Base-by-base conservation (phyloP, 768 basidiomycete species). In the Leccinum broughii region DNA sequence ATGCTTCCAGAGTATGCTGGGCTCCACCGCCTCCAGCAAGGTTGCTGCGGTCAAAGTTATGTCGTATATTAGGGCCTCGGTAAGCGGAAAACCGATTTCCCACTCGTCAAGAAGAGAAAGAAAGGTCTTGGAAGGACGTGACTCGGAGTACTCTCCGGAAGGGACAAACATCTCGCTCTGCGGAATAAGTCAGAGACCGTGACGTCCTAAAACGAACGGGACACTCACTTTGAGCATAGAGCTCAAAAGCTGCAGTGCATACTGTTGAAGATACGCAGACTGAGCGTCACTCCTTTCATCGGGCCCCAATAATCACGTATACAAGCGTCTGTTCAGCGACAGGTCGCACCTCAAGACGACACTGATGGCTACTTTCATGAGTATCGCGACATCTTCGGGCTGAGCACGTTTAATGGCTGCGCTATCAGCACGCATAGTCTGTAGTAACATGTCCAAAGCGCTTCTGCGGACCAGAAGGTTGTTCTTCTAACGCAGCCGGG, bases 51-150 rank as follows among this genome's bases (percentile, higher is more conserved):
- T 94, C 81, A 92, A 86, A 15, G 81, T 80, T 39, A 92, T 81
- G 65, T 96, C 92, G 65, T 90, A 85, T 10, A 92, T 84, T 55
- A 98, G 76, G 7, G 78, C 80, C 44, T 93, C 89, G 0, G 94
- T 94, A 30, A 99, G 73, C 0, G 83, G 80, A 7, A 83, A 84
- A 7, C 96, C 96, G 50, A 98, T 89, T 72, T 98, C 97, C 92
- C 93, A 98, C 73, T 97, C 96, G 74, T 99, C 97, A 64, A 98
- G 78, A 17, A 98, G 74, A 1, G 94, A 95, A 24, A 98, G 88
- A 73, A 97, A 95, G 37, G 98, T 90, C 75, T 95, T 96, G 83
- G 94, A 98, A 0, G 97, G 93, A 28, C 92, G 78, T 3, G 90
- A 89, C 62, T 88, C 87, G 1, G 89, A 79, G 64, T 93, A 93